Evolutionary conservation across 2,329 filamentous ascomycete species (phyloP).

Genomic region (Fusarium pseudoanthophilum): DNA sequence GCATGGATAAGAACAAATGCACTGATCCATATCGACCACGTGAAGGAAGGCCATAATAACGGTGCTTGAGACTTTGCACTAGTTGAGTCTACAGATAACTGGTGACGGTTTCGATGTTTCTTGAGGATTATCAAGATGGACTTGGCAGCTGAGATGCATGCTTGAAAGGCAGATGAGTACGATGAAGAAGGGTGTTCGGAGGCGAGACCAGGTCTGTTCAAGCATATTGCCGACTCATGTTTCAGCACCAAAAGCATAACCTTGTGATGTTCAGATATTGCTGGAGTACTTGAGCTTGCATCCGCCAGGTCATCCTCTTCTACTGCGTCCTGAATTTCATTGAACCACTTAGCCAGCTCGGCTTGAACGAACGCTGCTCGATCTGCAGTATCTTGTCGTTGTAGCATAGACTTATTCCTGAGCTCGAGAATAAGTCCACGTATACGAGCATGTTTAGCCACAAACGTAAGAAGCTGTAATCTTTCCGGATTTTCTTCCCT

Average conservation of each 20-base stretch:
- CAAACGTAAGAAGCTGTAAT: constrained; percentile 51
- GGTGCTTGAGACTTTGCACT: constrained; percentile 39
- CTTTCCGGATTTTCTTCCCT: constrained; percentile 39
- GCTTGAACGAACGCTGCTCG: constrained; percentile 59
- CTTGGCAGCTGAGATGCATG: constrained; percentile 62
- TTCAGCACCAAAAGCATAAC: constrained; percentile 57
- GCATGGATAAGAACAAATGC: constrained; percentile 63
- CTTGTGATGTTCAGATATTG: constrained; percentile 50
- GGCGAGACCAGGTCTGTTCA: constrained; percentile 62
- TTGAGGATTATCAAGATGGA: constrained; percentile 57
- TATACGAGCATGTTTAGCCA: constrained; percentile 60
- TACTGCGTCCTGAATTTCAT: constrained; percentile 61
- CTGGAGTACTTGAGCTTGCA: not conserved
- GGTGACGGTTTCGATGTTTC: constrained; percentile 34
- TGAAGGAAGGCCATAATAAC: constrained; percentile 62
- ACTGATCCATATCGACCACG: constrained; percentile 65
- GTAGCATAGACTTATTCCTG: constrained; percentile 61
- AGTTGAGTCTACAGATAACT: constrained; percentile 10
- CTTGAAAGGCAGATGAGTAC: constrained; percentile 61
- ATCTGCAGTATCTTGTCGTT: constrained; percentile 55
- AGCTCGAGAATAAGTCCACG: constrained; percentile 63
- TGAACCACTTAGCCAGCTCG: constrained; percentile 62
- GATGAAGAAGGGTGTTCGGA: constrained; percentile 55
- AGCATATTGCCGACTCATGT: constrained; percentile 61
- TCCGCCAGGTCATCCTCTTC: constrained; percentile 50